Evolutionary conservation across 805 yeast species (phyloP), one percentile per base, ranked within the genome.

Genomic region (Dipodascopsis uninucleata): DNA sequence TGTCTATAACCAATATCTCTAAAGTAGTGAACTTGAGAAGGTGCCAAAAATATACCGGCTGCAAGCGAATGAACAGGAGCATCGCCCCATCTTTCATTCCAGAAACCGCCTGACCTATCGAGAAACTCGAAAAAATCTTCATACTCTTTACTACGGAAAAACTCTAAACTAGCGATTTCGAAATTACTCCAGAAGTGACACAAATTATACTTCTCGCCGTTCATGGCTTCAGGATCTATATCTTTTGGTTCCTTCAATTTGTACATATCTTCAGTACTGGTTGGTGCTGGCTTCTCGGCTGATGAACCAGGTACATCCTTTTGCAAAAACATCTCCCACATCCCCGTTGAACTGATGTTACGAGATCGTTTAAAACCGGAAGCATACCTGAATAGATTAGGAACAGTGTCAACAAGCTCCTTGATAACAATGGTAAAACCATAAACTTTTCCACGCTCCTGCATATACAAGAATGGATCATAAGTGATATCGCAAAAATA

Each of bases 71-170:
- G 97, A 3, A 90, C 80, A 0, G 97, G 96, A 0, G 97, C 96
- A 71, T 90, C 97, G 1, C 97, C 97, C 97, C 97, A 90, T 59
- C 98, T 70, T 63, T 93, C 96, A 42, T 76, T 74, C 73, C 80
- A 88, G 60, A 90, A 89, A 0, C 97, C 97, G 8, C 89, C 86
- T 3, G 79, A 68, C 5, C 64, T 39, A 44, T 93, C 97, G 38
- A 90, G 64, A 55, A 70, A 76, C 31, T 79, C 67, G 62, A 85
- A 86, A 62, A 81, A 89, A 21, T 71, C 70, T 39, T 77, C 72
- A 64, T 90, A 93, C 17, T 71, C 62, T 4, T 75, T 72, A 18
- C 84, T 77, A 33, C 75, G 71, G 70, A 86, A 89, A 16, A 89
- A 63, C 56, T 82, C 88, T 1, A 88, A 76, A 41, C 85, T 69